Percentiles rank a stretch among this genome's conserved stretches.
Evolutionary conservation across 2,329 filamentous ascomycete species (phyloP).

Genomic region (Coccinonectria pachysandricola): DNA sequence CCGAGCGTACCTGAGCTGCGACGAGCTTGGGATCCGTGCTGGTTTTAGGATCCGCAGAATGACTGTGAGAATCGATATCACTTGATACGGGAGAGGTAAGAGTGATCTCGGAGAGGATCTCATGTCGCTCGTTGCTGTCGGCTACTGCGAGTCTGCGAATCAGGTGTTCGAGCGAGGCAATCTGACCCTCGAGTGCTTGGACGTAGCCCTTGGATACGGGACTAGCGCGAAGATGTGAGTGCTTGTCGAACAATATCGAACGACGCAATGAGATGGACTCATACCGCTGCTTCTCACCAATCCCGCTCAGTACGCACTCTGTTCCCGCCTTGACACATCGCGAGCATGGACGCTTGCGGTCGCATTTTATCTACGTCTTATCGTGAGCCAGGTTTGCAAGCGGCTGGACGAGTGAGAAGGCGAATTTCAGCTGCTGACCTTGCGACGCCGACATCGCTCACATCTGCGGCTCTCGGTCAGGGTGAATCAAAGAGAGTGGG

Average conservation of each 20-base stretch:
- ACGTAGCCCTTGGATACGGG: slow-evolving; percentile 36
- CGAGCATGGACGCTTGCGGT: slow-evolving; percentile 39
- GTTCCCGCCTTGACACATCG: slow-evolving; percentile 34
- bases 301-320: slow-evolving; percentile 30
- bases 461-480: slow-evolving; percentile 23
- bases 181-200: slow-evolving; percentile 35
- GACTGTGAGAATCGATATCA: slow-evolving; percentile 6
- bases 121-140: slow-evolving; percentile 27
- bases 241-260: background rate
- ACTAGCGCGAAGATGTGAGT: slow-evolving; percentile 14
- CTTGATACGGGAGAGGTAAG: slow-evolving; percentile 13
- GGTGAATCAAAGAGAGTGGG: slow-evolving; percentile 1
- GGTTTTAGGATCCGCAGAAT: slow-evolving; percentile 12
- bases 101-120: slow-evolving; percentile 30
- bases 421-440: slow-evolving; percentile 21
- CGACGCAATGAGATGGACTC: slow-evolving; percentile 1
- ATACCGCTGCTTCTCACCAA: slow-evolving; percentile 33
- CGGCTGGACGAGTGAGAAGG: background rate
- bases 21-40: slow-evolving; percentile 21
- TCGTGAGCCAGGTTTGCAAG: slow-evolving; percentile 5
- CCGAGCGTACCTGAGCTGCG: slow-evolving; percentile 22
- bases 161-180: slow-evolving; percentile 34
- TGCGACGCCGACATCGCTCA: slow-evolving; percentile 33
- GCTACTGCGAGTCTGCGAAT: slow-evolving; percentile 33
- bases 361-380: slow-evolving; percentile 37